Evolutionary conservation across 306 rosid genomes (phyloP), one percentile per base, ranked within the genome.

Genomic region (Sphenostylis stenocarpa): DNA sequence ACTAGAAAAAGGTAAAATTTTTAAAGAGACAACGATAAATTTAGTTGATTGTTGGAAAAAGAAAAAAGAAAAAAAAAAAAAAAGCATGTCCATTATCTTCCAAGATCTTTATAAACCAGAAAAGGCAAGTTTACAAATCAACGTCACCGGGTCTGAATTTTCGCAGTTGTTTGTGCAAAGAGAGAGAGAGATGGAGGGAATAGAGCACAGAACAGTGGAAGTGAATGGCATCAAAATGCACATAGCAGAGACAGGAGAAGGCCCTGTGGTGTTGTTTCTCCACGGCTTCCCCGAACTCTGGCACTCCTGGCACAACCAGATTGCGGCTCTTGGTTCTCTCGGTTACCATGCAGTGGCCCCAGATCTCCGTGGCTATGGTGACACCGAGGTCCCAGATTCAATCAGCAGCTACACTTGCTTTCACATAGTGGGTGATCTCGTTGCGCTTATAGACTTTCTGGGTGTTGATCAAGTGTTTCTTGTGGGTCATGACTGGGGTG

Each of bases 261-360:
- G 75, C 4, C 75, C 75, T 0, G 70, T 80, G 2, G 76, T 80
- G 11, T 9, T 80, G 6, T 73, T 80, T 45, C 47, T 80, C 2
- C 89, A 86, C 3, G 89, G 87, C 33, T 86, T 80, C 77, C 89
- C 87, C 0, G 85, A 86, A n/a, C 74, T 86, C 0, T 86, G 89
- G 89, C 77, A 83, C 77, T 80, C 84, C 0, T 86, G 85, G 87
- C 84, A 79, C 7, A 77, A 80, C 71, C 87, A 83, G 74, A 82
- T 86, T 28, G 6, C 15, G 0, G 38, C 83, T 52, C 77, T 86
- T 1, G 13, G 78, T n/a, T 26, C 80, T 13, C 69, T 29, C 0
- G 87, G 89, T 0, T 83, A 80, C 44, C 80, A 19, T 0, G 83
- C 85, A 0, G 82, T 86, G 1, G 87, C 87, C 0, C 87, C 89